Evolutionary conservation across 805 yeast species (phyloP).

Genomic region (Saccharomycopsis babjevae): DNA sequence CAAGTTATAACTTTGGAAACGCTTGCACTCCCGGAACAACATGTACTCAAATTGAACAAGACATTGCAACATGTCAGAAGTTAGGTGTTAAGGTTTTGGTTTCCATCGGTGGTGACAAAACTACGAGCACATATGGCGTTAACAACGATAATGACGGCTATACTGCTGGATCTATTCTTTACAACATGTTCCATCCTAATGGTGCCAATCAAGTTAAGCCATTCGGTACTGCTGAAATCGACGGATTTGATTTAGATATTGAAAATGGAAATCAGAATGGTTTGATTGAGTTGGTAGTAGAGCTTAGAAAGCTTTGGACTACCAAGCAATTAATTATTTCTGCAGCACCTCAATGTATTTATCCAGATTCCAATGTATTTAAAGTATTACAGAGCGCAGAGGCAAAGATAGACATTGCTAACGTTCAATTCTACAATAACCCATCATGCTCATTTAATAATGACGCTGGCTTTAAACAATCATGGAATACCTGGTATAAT

Average conservation of each 20-base stretch:
- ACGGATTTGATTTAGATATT: constrained; percentile 17
- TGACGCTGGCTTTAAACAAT: constrained; percentile 35
- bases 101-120: constrained; percentile 66
- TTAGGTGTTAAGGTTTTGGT: constrained; percentile 69
- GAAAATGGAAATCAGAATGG: constrained; percentile 36
- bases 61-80: constrained; percentile 65
- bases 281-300: constrained; percentile 36
- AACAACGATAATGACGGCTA: constrained; percentile 71
- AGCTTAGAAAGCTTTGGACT: constrained; percentile 18
- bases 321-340: constrained; percentile 48
- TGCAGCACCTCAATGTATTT: constrained; percentile 62
- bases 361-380: constrained; percentile 43
- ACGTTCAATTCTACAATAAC: constrained; percentile 60
- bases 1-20: constrained; percentile 38
- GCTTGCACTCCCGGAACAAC: constrained; percentile 28
- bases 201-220: constrained; percentile 10
- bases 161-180: constrained; percentile 45
- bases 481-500: constrained; percentile 37
- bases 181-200: constrained; percentile 47
- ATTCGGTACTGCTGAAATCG: constrained; percentile 14
- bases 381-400: constrained; percentile 25
- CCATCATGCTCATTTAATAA: constrained; percentile 15
- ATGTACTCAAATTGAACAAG: constrained; percentile 43
- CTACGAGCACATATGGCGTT: constrained; percentile 62
- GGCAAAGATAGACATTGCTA: constrained; percentile 42